phyloP scores from a whole-genome alignment of 768 basidiomycete genomes.

The Tubosaeta sp. region DNA sequence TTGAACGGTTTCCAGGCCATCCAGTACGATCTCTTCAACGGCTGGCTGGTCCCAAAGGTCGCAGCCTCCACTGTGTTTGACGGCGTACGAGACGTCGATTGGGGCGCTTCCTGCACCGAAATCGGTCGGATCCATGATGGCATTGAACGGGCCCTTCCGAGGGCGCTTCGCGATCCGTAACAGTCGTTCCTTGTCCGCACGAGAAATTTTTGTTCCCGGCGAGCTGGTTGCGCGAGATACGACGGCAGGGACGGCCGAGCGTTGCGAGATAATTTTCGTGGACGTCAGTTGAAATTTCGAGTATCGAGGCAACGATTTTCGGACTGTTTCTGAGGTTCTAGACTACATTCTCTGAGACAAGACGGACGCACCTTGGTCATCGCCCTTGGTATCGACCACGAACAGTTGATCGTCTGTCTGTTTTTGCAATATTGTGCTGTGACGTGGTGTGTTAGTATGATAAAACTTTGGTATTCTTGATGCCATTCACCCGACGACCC shows the following conservation, averaged over 20 bases:
- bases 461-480: not conserved
- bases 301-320: constrained; percentile 53
- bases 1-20: constrained; percentile 37
- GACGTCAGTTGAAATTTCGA: constrained; percentile 56
- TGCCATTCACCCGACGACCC: constrained; percentile 63
- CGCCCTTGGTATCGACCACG: constrained; percentile 74
- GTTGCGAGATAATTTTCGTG: constrained; percentile 74
- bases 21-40: constrained; percentile 35
- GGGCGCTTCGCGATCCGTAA: constrained; percentile 71
- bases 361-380: constrained; percentile 52
- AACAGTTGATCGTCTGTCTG: constrained; percentile 74
- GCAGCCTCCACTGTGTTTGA: constrained; percentile 60
- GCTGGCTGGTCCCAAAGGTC: constrained; percentile 52
- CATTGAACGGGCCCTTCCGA: constrained; percentile 69
- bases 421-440: constrained; percentile 59
- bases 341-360: not conserved
- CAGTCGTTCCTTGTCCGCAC: constrained; percentile 71
- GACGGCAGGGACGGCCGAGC: constrained; percentile 86
- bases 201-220: constrained; percentile 39
- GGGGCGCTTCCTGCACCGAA: constrained; percentile 61
- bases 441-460: not conserved
- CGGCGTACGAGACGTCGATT: constrained; percentile 64
- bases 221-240: constrained; percentile 44
- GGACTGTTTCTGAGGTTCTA: constrained; percentile 39
- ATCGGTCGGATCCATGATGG: constrained; percentile 63